phyloP scores from a whole-genome alignment of 176 grass and related monocot genomes.

The Raddia guianensis region DNA sequence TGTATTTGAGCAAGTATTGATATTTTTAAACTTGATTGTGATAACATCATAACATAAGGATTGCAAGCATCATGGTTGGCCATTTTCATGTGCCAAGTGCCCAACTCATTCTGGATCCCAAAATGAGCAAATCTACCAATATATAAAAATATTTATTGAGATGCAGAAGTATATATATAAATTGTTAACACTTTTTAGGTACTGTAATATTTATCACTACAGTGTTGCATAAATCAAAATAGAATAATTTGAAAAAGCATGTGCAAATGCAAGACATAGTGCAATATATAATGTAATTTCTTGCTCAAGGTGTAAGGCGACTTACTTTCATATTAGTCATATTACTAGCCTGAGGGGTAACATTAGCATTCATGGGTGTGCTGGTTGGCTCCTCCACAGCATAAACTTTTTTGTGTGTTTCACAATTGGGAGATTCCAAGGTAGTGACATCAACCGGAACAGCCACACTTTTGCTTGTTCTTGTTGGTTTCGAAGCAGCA shows the following conservation, averaged over 20 bases:
- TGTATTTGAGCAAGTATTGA: slow-evolving; percentile 9
- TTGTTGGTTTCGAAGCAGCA: slow-evolving; percentile 43
- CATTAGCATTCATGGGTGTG: slow-evolving; percentile 45
- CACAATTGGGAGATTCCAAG: slow-evolving; percentile 54
- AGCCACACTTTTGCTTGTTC: slow-evolving; percentile 48
- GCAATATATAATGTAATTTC: background rate
- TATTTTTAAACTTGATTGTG: slow-evolving; percentile 1
- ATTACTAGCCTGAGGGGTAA: slow-evolving; percentile 37
- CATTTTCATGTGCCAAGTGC: background rate
- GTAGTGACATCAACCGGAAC: slow-evolving; percentile 54
- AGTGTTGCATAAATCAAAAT: slow-evolving; percentile 17
- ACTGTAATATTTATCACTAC: background rate
- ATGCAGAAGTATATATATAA: background rate
- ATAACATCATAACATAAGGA: background rate
- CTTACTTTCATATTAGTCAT: slow-evolving; percentile 65
- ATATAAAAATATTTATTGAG: background rate
- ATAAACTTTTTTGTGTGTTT: slow-evolving; percentile 63
- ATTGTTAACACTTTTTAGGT: slow-evolving; percentile 6
- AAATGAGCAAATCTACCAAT: background rate
- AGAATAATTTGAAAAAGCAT: slow-evolving; percentile 1
- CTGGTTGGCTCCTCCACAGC: slow-evolving; percentile 66
- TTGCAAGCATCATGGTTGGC: background rate
- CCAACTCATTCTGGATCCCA: background rate
- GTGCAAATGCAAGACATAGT: slow-evolving; percentile 10
- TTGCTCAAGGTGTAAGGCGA: background rate